Conservation (phyloP, 1,284 basidiomycete species). For the Trametes hirsuta region DNA sequence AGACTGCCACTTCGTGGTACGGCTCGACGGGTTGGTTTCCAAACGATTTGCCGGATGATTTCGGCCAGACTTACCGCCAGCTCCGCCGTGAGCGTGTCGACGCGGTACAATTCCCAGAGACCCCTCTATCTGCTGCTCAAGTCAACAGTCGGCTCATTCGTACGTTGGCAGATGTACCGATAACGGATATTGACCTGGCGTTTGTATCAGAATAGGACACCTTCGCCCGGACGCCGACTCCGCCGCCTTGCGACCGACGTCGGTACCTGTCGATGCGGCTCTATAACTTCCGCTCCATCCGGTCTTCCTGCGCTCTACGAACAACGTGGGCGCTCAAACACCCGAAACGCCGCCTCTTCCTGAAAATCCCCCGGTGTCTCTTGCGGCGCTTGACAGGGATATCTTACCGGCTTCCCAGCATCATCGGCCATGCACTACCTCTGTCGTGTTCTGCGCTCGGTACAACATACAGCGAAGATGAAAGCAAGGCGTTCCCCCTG, state of each 20-base stretch:
- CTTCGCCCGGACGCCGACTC: not conserved
- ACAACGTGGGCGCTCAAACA: not conserved
- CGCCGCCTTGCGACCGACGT: conserved; percentile 5
- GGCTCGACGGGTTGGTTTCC: too few relatives aligned
- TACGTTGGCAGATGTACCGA: not conserved
- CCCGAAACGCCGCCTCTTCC: not conserved
- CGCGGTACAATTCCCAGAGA: too few relatives aligned
- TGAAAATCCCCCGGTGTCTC: not conserved
- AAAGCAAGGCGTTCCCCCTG: not conserved
- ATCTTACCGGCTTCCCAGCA: not conserved
- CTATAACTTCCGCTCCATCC: not conserved
- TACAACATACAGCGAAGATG: not conserved
- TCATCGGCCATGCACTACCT: not conserved
- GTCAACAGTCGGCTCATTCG: too few relatives aligned
- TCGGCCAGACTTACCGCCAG: too few relatives aligned
- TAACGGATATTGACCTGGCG: not conserved
- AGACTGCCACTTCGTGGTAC: too few relatives aligned
- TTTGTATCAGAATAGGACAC: not conserved
- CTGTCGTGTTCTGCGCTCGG: not conserved
- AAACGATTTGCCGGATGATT: too few relatives aligned
- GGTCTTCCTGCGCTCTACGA: not conserved
- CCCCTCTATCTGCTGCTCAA: too few relatives aligned
- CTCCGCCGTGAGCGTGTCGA: too few relatives aligned
- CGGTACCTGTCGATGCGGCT: conserved; percentile 4
- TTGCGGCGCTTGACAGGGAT: conserved; percentile 12